Base-by-base conservation (phyloP, 192 early-diverging fungal species). In the Spinellus fusiger region DNA sequence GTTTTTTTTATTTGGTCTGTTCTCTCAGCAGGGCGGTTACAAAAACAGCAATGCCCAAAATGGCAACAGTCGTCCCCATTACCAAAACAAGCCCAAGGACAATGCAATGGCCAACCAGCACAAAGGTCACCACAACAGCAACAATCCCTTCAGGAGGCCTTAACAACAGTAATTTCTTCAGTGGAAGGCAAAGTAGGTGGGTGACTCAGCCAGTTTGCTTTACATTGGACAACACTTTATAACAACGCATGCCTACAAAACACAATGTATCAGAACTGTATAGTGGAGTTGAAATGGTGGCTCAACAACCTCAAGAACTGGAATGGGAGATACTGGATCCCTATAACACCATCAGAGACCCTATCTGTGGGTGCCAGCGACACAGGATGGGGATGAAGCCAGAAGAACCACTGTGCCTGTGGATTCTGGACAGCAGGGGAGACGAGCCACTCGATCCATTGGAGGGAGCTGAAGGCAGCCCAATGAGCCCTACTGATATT, bases 361-460 rank as follows among this genome's bases (percentile, higher is more conserved):
- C 27, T 64, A 0, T 62, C 50, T 61, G 64, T 67, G 18, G 71
- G 67, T 25, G 61, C 61, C 16, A 64, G 56, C 48, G 53, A 56
- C 32, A 18, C n/a, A 7, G 61, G 61, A n/a, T 68, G 71, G 65
- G 65, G 64, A 0, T 51, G 61, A 10, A 59, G 51, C 20, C 55
- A 54, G 9, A 52, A 25, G 0, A 12, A 46, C 4, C 29, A 35
- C 1, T 27, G 5, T 5, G 48, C 26, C n/a, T 49, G 44, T 7
- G 66, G 72, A 1, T 0, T n/a, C 5, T 69, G 66, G 66, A 49
- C 59, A 5, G 3, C 10, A 7, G 12, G 32, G 9, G 51, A 67
- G 50, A 5, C 23, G 8, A n/a, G 16, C 0, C 2, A 28, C 23
- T 62, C 64, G 27, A 70, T 74, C 60, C 69, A 70, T 40, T 66